phyloP scores from a whole-genome alignment of 2,329 filamentous ascomycete species.

The Aspergillus sergii region DNA sequence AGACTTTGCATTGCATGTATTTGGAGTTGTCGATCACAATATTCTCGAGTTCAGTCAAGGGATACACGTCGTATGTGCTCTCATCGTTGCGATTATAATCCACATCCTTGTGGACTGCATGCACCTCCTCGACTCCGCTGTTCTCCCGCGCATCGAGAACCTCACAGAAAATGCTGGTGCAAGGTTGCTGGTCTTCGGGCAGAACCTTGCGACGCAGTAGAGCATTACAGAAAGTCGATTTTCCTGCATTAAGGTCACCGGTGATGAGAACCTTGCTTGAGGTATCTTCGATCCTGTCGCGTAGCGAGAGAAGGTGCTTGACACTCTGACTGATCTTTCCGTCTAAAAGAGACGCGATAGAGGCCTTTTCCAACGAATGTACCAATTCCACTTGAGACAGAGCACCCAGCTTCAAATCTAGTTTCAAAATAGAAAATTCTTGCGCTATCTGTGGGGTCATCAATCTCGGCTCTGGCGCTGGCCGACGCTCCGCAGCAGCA shows the following conservation, averaged over 20 bases:
- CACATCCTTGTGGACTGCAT: slow-evolving; percentile 82
- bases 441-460: slow-evolving; percentile 91
- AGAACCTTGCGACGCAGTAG: slow-evolving; percentile 86
- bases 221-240: slow-evolving; percentile 99
- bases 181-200: slow-evolving; percentile 96
- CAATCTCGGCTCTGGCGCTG: slow-evolving; percentile 72
- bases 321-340: slow-evolving; percentile 94
- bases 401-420: slow-evolving; percentile 88
- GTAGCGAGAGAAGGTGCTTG: slow-evolving; percentile 81
- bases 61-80: slow-evolving; percentile 87
- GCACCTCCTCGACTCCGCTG: slow-evolving; percentile 87
- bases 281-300: slow-evolving; percentile 94
- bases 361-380: slow-evolving; percentile 89
- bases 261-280: slow-evolving; percentile 96
- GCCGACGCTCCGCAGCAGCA: slow-evolving; percentile 64
- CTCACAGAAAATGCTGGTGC: slow-evolving; percentile 97
- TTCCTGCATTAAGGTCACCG: slow-evolving; percentile 94
- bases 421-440: slow-evolving; percentile 92
- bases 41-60: slow-evolving; percentile 76
- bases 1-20: slow-evolving; percentile 96
- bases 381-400: slow-evolving; percentile 87
- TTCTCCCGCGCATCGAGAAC: slow-evolving; percentile 93
- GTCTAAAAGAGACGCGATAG: slow-evolving; percentile 86
- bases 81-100: slow-evolving; percentile 88
- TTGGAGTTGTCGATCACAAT: slow-evolving; percentile 86